phyloP scores from a whole-genome alignment of 2,329 filamentous ascomycete genomes.

The Trichocomaceae sp. region DNA sequence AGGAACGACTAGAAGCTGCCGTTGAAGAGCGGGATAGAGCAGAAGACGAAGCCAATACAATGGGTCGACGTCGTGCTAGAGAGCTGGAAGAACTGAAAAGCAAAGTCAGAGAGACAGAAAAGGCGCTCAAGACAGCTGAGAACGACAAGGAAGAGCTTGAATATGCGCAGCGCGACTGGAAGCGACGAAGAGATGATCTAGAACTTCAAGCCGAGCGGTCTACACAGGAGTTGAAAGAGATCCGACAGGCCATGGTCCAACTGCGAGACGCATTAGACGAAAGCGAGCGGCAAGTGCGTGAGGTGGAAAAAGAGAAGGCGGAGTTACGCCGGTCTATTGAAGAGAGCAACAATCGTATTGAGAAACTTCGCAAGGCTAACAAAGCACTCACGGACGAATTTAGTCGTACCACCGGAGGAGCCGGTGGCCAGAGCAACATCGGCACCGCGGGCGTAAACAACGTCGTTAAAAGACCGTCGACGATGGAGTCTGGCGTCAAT shows the following conservation, averaged over 20 bases:
- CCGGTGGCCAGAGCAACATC: conserved; percentile 35
- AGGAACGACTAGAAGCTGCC: conserved; percentile 76
- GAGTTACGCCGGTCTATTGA: conserved; percentile 72
- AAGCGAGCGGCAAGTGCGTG: conserved; percentile 73
- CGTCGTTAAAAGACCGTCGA: conserved; percentile 32
- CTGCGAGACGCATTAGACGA: conserved; percentile 77
- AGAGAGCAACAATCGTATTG: conserved; percentile 67
- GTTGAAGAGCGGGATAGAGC: conserved; percentile 90
- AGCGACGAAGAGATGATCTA: conserved; percentile 65
- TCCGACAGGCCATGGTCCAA: conserved; percentile 68
- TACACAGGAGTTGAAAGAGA: conserved; percentile 65
- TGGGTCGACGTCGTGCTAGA: conserved; percentile 66
- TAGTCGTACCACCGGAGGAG: conserved; percentile 25
- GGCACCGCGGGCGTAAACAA: conserved; percentile 18
- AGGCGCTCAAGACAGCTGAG: conserved; percentile 61
- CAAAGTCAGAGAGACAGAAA: conserved; percentile 74
- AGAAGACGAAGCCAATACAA: conserved; percentile 79
- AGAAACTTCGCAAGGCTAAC: conserved; percentile 67
- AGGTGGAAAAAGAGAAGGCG: conserved; percentile 73
- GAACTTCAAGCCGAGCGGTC: conserved; percentile 65
- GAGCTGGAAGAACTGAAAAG: conserved; percentile 81
- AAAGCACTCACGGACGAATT: conserved; percentile 56
- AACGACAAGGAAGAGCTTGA: conserved; percentile 75
- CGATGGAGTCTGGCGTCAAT: conserved; percentile 34
- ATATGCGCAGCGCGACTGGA: conserved; percentile 66